Conservation (phyloP, 352 stramenopile species). For the Phytophthora kernoviae region DNA sequence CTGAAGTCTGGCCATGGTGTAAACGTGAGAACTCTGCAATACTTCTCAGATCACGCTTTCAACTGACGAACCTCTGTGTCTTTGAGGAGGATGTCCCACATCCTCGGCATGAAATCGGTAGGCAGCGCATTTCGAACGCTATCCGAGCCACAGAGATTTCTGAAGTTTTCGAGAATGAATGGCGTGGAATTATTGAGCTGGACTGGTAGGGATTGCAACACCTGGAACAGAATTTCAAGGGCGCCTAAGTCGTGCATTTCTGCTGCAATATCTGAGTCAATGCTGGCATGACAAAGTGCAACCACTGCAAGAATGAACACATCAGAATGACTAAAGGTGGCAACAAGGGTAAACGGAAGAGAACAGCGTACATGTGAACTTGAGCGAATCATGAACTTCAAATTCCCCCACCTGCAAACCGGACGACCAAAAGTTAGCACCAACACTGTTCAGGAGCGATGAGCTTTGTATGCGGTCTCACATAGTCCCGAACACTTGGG, state of each 20-base stretch:
- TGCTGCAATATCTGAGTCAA: slow-evolving; percentile 51
- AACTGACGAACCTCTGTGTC: slow-evolving; percentile 11
- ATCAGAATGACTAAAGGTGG: not conserved
- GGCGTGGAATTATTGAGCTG: slow-evolving; percentile 18
- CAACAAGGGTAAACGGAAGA: not conserved
- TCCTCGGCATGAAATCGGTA: slow-evolving; percentile 14
- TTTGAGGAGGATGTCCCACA: slow-evolving; percentile 39
- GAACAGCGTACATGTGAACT: slow-evolving; percentile 46
- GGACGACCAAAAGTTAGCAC: not conserved
- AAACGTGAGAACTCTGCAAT: not conserved
- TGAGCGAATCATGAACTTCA: slow-evolving; percentile 60
- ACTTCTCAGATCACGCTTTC: not conserved
- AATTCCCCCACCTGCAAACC: slow-evolving; percentile 41
- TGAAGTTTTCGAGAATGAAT: slow-evolving; percentile 47
- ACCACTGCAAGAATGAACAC: slow-evolving; percentile 38
- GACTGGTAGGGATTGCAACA: slow-evolving; percentile 27
- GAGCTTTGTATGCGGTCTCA: slow-evolving; percentile 7
- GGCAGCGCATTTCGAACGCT: slow-evolving; percentile 16
- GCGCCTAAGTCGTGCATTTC: slow-evolving; percentile 48
- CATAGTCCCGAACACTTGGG: slow-evolving; percentile 36
- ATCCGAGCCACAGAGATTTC: slow-evolving; percentile 55
- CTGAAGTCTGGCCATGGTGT: not conserved
- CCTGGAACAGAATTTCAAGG: slow-evolving; percentile 33
- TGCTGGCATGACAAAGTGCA: slow-evolving; percentile 58
- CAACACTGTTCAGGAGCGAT: not conserved